phyloP scores from a whole-genome alignment of 805 yeast genomes.

The Yamadazyma tumulicola region DNA sequence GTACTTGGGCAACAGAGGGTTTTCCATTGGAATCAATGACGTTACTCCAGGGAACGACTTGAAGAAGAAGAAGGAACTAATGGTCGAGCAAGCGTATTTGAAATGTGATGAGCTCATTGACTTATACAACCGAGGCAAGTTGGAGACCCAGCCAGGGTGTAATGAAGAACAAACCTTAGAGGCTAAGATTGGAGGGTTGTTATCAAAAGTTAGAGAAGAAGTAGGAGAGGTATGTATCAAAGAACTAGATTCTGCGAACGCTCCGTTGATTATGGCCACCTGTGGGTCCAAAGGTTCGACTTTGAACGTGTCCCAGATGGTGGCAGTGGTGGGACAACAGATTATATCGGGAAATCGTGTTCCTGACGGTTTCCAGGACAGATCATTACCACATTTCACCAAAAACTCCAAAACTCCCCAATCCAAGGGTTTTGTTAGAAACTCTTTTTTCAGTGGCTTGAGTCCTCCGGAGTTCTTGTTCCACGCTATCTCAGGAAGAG shows the following conservation, averaged over 20 bases:
- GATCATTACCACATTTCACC: conserved; percentile 95
- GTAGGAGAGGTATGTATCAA: conserved; percentile 97
- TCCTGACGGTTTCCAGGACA: conserved; percentile 99
- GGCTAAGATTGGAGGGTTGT: conserved; percentile 92
- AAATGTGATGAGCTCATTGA: conserved; percentile 90
- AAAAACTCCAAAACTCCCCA: conserved; percentile 97
- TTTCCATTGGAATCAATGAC: conserved; percentile 95
- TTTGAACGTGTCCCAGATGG: conserved; percentile 98
- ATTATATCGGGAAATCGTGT: conserved; percentile 98
- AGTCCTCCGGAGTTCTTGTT: conserved; percentile 96
- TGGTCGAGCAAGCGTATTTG: conserved; percentile 87
- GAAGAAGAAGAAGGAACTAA: conserved; percentile 71
- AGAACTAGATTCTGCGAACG: conserved; percentile 85
- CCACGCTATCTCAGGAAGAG: conserved; percentile 99
- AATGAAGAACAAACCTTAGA: conserved; percentile 97
- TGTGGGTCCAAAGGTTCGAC: conserved; percentile 99
- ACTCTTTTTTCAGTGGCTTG: conserved; percentile 90
- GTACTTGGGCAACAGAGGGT: conserved; percentile 90
- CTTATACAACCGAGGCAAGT: conserved; percentile 72
- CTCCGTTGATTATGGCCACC: conserved; percentile 98
- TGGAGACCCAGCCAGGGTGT: conserved; percentile 99
- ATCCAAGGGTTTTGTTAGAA: conserved; percentile 95
- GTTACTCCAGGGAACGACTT: conserved; percentile 89
- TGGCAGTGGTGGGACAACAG: conserved; percentile 99
- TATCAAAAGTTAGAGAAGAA: conserved; percentile 97